Conservation (phyloP, 2,329 filamentous ascomycete species). For the Lasiodiplodia hormozganensis region DNA sequence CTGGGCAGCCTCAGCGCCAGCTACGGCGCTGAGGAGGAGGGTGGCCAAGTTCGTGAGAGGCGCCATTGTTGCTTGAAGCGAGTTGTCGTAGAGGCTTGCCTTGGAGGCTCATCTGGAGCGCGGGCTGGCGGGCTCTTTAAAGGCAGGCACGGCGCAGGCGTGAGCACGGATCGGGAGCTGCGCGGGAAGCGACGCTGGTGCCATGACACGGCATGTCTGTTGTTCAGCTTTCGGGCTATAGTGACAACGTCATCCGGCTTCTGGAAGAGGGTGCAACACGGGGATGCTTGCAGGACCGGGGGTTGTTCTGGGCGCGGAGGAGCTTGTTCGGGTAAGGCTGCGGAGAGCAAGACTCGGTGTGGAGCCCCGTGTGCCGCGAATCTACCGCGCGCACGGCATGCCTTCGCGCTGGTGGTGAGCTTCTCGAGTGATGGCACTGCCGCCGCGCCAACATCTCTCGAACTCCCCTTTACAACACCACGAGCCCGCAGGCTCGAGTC, state of each 20-base stretch:
- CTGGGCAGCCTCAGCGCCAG: slow-evolving; percentile 27
- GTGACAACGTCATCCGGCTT: slow-evolving; percentile 8
- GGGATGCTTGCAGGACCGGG: background rate
- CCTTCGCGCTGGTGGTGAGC: slow-evolving; percentile 21
- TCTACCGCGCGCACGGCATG: background rate
- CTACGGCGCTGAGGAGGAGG: slow-evolving; percentile 25
- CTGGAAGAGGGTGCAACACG: slow-evolving; percentile 12
- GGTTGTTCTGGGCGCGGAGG: slow-evolving; percentile 4
- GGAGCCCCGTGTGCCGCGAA: slow-evolving; percentile 19
- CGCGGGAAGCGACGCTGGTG: background rate
- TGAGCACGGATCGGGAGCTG: background rate
- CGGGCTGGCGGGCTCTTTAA: slow-evolving; percentile 9
- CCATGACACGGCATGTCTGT: background rate
- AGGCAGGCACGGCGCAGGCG: background rate
- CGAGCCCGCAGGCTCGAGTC: no score
- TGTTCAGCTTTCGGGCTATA: background rate
- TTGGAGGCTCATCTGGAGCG: slow-evolving; percentile 1
- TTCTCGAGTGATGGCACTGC: slow-evolving; percentile 4
- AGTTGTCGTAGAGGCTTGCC: slow-evolving; percentile 23
- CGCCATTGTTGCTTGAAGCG: slow-evolving; percentile 26
- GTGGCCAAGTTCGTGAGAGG: slow-evolving; percentile 26
- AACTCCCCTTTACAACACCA: background rate
- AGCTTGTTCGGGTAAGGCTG: slow-evolving; percentile 18
- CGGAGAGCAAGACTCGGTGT: slow-evolving; percentile 13
- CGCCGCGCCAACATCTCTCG: background rate